Base-by-base conservation (phyloP, 345 rosid genomes). In the Brassica carinata region DNA sequence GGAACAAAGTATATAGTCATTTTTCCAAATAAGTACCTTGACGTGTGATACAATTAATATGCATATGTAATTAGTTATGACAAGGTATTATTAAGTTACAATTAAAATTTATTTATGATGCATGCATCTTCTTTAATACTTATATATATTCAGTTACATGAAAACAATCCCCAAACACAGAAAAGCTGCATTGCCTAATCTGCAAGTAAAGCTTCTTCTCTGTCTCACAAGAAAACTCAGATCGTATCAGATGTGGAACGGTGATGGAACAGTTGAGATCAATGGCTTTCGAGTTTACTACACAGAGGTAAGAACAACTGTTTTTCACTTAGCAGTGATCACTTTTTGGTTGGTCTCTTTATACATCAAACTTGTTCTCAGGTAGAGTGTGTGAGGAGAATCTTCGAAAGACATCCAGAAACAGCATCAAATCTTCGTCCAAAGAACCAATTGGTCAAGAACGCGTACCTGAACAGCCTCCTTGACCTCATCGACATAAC, bases 351-450 rank as follows among this genome's bases (percentile, higher is more conserved):
- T 13, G 29, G 13, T 71, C 38, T 1, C 3, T 58, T 5, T 43
- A 13, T 23, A 73, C 64, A 45, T 19, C 2, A 67, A 59, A 40
- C 13, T 59, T 62, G 58, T 62, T 81, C 5, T 55, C 64, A 75
- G 83, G 80, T 75, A 8, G 82, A 82, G 11, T 69, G 3, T 59
- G 80, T 82, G 29, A 73, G 75, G 13, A 74, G 67, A 34, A 73
- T 82, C 67, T 82, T 82, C 31, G 84, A 77, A 53, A 77, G 23
- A 51, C 84, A 82, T 18, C 82, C 84, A 62, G 84, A 82, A 65
- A 68, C 81, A 0, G 79, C 82, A 18, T 1, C 0, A 30, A 72
- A 64, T 38, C 0, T 77, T 68, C 79, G 82, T 63, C 79, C 64
- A 14, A 77, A 63, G 75, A 77, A 72, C 68, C 78, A 73, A 18